Conservation (phyloP, 306 rosid genomes). For the Ormosia emarginata region DNA sequence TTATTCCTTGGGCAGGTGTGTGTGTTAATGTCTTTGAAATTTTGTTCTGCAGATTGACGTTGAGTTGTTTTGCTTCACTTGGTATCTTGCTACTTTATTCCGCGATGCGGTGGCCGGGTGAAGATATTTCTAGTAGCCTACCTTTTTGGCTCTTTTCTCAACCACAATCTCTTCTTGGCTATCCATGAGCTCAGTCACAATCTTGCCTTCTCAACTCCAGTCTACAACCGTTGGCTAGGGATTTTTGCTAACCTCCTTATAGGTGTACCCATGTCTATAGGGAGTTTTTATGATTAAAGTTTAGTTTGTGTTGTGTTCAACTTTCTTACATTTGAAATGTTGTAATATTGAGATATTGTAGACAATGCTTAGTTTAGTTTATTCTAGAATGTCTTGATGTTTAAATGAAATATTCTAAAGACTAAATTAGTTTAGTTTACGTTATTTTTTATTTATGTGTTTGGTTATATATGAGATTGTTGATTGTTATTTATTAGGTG, state of each 20-base stretch:
- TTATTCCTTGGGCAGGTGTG: background rate
- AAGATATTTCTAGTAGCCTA: constrained; percentile 75
- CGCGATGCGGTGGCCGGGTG: constrained; percentile 67
- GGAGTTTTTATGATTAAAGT: no score
- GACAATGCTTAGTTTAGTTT: no score
- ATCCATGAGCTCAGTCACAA: constrained; percentile 97
- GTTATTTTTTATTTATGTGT: no score
- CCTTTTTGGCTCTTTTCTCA: constrained; percentile 90
- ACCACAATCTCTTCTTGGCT: constrained; percentile 93
- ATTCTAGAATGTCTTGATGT: no score
- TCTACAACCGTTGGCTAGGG: constrained; percentile 77
- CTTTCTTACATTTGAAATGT: no score
- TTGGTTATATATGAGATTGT: no score
- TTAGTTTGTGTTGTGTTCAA: no score
- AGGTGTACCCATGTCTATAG: constrained; percentile 91
- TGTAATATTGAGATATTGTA: no score
- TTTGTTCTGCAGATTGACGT: constrained; percentile 61
- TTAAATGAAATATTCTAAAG: no score
- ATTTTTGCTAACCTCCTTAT: constrained; percentile 93
- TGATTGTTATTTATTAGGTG: no score
- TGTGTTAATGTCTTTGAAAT: constrained; percentile 18
- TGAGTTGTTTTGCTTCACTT: constrained; percentile 79
- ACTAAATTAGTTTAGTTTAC: no score
- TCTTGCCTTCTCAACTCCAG: constrained; percentile 86
- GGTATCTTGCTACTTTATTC: constrained; percentile 62